Evolutionary conservation across 2,329 filamentous ascomycete genomes (phyloP).

Genomic region (Penicillium hordei): DNA sequence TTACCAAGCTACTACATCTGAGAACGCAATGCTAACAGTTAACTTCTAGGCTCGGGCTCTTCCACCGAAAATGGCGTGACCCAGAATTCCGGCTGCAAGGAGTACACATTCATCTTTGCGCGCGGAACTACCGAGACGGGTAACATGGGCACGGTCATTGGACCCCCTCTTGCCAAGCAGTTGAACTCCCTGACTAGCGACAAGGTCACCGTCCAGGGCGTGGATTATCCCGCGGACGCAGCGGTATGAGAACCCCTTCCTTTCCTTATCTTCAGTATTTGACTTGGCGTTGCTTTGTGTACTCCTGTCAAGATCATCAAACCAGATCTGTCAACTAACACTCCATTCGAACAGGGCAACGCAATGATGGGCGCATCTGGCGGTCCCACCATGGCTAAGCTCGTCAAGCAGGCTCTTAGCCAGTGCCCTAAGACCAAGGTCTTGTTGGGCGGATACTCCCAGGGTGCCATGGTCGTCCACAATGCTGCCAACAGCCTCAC

Average conservation of each 20-base stretch:
- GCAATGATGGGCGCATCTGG: conserved; percentile 29
- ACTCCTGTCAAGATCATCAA: neutral
- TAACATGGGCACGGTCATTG: conserved; percentile 46
- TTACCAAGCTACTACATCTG: neutral
- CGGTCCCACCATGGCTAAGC: conserved; percentile 30
- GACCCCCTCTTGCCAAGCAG: conserved; percentile 36
- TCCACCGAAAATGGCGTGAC: conserved; percentile 41
- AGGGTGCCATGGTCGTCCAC: conserved; percentile 39
- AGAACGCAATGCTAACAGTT: conserved; percentile 14
- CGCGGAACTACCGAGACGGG: conserved; percentile 45
- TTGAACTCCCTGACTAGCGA: conserved; percentile 26
- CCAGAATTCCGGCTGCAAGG: conserved; percentile 42
- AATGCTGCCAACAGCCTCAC: conserved; percentile 31
- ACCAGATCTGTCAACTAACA: neutral
- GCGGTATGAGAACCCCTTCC: conserved; percentile 13
- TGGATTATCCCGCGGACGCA: conserved; percentile 33
- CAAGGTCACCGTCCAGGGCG: conserved; percentile 35
- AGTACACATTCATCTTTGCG: conserved; percentile 46
- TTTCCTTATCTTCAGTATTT: neutral
- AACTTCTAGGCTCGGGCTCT: conserved; percentile 20
- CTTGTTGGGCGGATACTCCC: conserved; percentile 37
- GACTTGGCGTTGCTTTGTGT: neutral
- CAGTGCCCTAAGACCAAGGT: conserved; percentile 38
- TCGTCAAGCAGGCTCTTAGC: conserved; percentile 30
- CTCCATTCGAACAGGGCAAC: conserved; percentile 24